Conservation (phyloP, 352 stramenopile species). For the Globisporangium uncinulatum region DNA sequence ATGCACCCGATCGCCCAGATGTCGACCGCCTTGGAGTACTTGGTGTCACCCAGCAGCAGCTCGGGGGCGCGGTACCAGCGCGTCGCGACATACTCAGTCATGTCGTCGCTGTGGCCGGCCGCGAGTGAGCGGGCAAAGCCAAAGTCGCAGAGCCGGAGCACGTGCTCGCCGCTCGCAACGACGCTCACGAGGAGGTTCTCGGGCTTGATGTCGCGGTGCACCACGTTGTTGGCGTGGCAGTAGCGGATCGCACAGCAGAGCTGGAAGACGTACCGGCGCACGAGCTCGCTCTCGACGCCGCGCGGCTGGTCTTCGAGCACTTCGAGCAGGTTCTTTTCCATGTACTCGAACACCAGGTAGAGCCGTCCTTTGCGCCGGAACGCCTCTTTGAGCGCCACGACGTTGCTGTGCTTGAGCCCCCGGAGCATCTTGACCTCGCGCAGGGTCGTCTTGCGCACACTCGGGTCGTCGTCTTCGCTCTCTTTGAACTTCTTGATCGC, state of each 20-base stretch:
- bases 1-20: constrained; percentile 97
- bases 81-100: constrained; percentile 99
- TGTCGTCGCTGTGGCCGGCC: constrained; percentile 81
- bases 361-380: constrained; percentile 96
- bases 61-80: constrained; percentile 98
- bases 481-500: constrained; percentile 99
- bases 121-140: constrained; percentile 88
- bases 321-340: constrained; percentile 95
- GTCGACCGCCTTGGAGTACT: constrained; percentile 97
- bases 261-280: constrained; percentile 99
- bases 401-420: constrained; percentile 97
- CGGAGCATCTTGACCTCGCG: constrained; percentile 98
- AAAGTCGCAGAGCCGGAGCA: constrained; percentile 99
- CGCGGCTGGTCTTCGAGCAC: constrained; percentile 90
- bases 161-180: constrained; percentile 90
- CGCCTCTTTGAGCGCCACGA: constrained; percentile 96
- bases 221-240: constrained; percentile 96
- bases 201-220: constrained; percentile 99
- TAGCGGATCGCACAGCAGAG: constrained; percentile 95
- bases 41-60: constrained; percentile 97
- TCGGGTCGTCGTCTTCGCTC: constrained; percentile 85
- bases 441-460: constrained; percentile 92
- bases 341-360: constrained; percentile 99
- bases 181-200: constrained; percentile 98
- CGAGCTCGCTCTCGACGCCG: constrained; percentile 87